Evolutionary conservation across 352 stramenopile genomes (phyloP), one percentile per base, ranked within the genome.

Genomic region (Globisporangium barbulae): DNA sequence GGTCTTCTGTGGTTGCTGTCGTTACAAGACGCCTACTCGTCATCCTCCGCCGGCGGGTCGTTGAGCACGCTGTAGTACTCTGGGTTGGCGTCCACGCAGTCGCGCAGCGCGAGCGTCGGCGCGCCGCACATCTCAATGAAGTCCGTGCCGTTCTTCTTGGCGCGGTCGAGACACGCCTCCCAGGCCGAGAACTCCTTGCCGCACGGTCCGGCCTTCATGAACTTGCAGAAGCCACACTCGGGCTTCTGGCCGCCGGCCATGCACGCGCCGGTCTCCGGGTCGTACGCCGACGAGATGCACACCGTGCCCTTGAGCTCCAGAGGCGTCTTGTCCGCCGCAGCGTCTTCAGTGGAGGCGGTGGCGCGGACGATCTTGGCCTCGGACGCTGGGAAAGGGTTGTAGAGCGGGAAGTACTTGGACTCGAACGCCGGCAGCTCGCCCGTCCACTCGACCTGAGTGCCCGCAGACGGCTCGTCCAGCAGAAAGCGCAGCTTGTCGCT

Each of bases 191-290:
- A 96, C 68, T 91, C 71, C 33, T 69, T 69, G 50, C 85, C 87
- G 61, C 88, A 96, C 54, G 88, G 88, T 0, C 88, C 88, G 25
- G 84, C 85, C 73, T 95, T 94, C 86, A 96, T 96, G 69, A 96
- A 96, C 71, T 93, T 92, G 71, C 88, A 96, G 63, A 94, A 96
- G 60, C 86, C 87, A 61, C 88, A 96, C 73, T 96, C 88, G 37
- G 84, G 72, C 67, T 96, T 93, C 49, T 73, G 60, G 9, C 53
- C 33, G n/a, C 65, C 73, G 1, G 68, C 68, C n/a, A 68, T 42
- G 61, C 85, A 94, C 60, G 72, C 55, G 19, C 78, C 77, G 9
- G 68, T 78, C 33, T 72, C 65, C 1, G 70, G 54, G 63, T 94
- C 85, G 61, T 89, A 94, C 61, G 66, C 67, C 2, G 83, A 89